Base-by-base conservation (phyloP, 2,329 filamentous ascomycete genomes). In the Neofusicoccum sp. region DNA sequence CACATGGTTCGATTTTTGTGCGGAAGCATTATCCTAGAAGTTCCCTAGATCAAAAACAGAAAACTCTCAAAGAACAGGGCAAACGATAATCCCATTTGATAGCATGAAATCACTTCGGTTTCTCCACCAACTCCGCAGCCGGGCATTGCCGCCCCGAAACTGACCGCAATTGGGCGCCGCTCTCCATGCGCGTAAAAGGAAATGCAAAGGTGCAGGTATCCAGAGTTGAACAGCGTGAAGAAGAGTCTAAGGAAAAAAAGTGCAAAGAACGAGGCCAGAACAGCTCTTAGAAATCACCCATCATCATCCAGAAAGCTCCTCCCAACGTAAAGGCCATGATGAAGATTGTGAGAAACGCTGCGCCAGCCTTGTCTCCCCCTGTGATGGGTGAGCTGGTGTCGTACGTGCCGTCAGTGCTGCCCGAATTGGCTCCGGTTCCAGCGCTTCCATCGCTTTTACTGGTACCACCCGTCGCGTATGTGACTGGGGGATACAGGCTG, bases 381-480 rank as follows among this genome's bases (percentile, higher is more conserved):
- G 72, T 76, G 8, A 75, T 68, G 14, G 63, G 62, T 53, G 63
- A 45, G 44, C 36, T 68, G 12, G 69, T 69, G 33, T 62, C 61
- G 12, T 58, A 62, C 4, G 60, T 41, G 34, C 53, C 53, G 30
- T 58, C 53, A 14, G 44, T 44, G 44, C 44, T 49, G 40, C 43
- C 34, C 4, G 60, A 51, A 16, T 20, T 30, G n/a, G 34, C 26
- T 36, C 71, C 71, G 3, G 75, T 70, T 54, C 75, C 75, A 6
- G 75, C 68, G 4, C 61, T 72, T 0, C 75, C 72, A 64, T 84
- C 72, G 3, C 81, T 80, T 56, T 74, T 60, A 48, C 74, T 79
- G 8, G 80, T 82, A 31, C 82, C 82, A 12, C 83, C 83, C 3
- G 79, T 84, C 0, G 68, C 65, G 45, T 79, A 78, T 1, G 76